Evolutionary conservation across 345 rosid genomes (phyloP).

Genomic region (Bruguiera sexangula): DNA sequence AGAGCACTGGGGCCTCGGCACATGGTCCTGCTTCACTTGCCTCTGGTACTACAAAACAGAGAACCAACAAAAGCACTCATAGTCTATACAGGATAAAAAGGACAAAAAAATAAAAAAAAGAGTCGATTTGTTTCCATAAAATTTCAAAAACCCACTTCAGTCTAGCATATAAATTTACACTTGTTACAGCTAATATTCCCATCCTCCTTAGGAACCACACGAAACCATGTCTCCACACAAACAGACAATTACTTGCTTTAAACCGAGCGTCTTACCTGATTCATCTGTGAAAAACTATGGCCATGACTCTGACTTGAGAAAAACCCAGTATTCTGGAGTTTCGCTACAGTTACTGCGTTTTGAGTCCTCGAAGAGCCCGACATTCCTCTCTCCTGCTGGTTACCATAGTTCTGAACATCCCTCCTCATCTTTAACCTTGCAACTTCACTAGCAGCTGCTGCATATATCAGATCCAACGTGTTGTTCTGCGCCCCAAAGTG

Average conservation of each 20-base stretch:
- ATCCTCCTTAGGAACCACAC: no score
- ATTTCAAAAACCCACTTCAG: no score
- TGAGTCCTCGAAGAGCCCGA: conserved; percentile 5
- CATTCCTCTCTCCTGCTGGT: background rate
- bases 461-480: conserved; percentile 25
- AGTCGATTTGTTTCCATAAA: no score
- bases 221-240: background rate
- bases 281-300: conserved; percentile 1
- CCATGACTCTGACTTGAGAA: conserved; percentile 14
- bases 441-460: conserved; percentile 25
- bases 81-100: no score
- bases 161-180: no score
- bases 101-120: no score
- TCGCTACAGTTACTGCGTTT: conserved; percentile 5
- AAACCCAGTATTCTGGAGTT: conserved; percentile 20
- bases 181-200: no score
- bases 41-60: conserved; percentile 9
- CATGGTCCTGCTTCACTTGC: conserved; percentile 16
- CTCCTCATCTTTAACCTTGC: conserved; percentile 21
- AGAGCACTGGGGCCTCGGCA: conserved; percentile 22
- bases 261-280: conserved; percentile 22
- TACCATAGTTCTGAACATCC: background rate
- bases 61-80: background rate
- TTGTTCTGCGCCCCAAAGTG: conserved; percentile 16
- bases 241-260: background rate